Percentiles rank a stretch among this genome's conserved stretches.
Evolutionary conservation across 2,329 filamentous ascomycete genomes (phyloP).

Genomic region (Herpotrichia juniperi): DNA sequence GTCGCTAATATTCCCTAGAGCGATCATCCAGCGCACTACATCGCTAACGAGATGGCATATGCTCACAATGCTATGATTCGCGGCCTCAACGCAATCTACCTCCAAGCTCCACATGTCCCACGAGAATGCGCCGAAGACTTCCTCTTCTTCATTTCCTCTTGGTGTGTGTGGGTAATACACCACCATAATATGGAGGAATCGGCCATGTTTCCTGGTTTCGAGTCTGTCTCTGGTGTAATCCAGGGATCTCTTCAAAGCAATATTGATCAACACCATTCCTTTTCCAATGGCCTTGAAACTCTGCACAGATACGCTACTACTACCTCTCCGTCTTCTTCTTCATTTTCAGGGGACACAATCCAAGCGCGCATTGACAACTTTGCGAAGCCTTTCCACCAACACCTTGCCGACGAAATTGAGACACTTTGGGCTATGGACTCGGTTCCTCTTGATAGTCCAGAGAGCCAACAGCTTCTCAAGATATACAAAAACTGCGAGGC

Average conservation of each 20-base stretch:
- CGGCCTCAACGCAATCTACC: constrained; percentile 39
- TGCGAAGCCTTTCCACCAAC: constrained; percentile 7
- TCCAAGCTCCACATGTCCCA: constrained; percentile 33
- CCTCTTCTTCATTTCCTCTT: constrained; percentile 33
- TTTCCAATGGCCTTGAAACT: constrained; percentile 32
- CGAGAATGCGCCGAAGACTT: constrained; percentile 28
- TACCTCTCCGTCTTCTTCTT: constrained; percentile 1
- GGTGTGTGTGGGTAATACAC: constrained; percentile 39
- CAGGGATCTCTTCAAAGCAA: constrained; percentile 35
- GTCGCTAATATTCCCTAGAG: no score
- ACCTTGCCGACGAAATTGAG: constrained; percentile 16
- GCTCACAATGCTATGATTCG: constrained; percentile 34
- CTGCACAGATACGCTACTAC: constrained; percentile 25
- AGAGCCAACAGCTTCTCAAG: background rate
- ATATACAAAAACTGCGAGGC: constrained; percentile 7
- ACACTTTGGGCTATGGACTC: constrained; percentile 15
- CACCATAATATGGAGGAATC: constrained; percentile 43
- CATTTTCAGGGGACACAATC: background rate
- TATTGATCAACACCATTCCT: constrained; percentile 35
- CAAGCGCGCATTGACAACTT: constrained; percentile 20
- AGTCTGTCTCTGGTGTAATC: constrained; percentile 28
- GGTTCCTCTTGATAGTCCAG: background rate
- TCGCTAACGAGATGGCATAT: constrained; percentile 40
- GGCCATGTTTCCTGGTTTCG: constrained; percentile 43
- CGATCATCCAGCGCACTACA: no score